phyloP scores from a whole-genome alignment of 2,329 filamentous ascomycete species.

The Botrytis squamosa region DNA sequence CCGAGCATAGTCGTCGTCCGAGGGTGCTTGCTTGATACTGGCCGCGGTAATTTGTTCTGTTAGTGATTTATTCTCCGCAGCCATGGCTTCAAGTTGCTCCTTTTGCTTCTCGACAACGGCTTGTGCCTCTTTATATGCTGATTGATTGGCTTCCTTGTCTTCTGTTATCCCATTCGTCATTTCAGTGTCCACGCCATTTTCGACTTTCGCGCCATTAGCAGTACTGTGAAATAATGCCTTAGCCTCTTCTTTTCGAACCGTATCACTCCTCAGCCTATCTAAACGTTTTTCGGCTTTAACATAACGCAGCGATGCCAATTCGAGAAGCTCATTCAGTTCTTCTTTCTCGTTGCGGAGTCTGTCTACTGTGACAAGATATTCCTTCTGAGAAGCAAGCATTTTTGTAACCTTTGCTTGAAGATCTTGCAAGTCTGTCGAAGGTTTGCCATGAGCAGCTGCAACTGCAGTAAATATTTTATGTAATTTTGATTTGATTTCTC shows the following conservation, averaged over 20 bases:
- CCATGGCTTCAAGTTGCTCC: slow-evolving; percentile 77
- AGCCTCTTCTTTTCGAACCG: slow-evolving; percentile 88
- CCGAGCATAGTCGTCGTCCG: slow-evolving; percentile 90
- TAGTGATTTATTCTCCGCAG: slow-evolving; percentile 71
- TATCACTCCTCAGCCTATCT: slow-evolving; percentile 82
- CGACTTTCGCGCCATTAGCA: slow-evolving; percentile 43
- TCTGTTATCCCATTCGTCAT: slow-evolving; percentile 53
- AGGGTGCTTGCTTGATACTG: slow-evolving; percentile 66
- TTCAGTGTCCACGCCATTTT: slow-evolving; percentile 43
- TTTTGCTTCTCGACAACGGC: slow-evolving; percentile 81
- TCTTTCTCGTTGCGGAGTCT: slow-evolving; percentile 76
- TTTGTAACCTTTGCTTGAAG: slow-evolving; percentile 74
- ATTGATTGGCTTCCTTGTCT: slow-evolving; percentile 66
- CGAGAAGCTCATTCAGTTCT: slow-evolving; percentile 79
- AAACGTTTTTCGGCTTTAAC: slow-evolving; percentile 95
- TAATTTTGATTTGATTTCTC: slow-evolving; percentile 72
- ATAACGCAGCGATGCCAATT: slow-evolving; percentile 84
- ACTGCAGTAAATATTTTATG: slow-evolving; percentile 64
- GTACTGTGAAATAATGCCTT: slow-evolving; percentile 66
- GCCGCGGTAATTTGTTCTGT: slow-evolving; percentile 78
- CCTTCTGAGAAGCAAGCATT: slow-evolving; percentile 79
- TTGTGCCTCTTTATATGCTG: slow-evolving; percentile 73
- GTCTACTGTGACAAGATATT: slow-evolving; percentile 73
- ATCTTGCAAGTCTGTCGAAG: slow-evolving; percentile 66
- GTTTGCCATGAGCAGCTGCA: slow-evolving; percentile 50